Percentiles rank a stretch among this genome's conserved stretches.
Conservation (phyloP, 23 red algal genomes). For the Gracilaria caudata region DNA sequence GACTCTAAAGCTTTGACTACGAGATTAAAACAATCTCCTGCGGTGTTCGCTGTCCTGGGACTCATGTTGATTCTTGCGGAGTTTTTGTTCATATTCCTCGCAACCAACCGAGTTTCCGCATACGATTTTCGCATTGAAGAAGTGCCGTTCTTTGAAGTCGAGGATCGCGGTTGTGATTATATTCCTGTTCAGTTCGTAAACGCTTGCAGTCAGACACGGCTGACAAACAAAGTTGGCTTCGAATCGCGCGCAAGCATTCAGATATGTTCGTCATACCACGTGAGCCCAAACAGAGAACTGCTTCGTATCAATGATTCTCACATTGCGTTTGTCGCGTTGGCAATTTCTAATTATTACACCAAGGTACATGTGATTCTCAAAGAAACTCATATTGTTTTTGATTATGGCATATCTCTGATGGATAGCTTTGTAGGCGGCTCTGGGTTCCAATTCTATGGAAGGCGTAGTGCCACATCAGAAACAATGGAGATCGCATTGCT, state of each 20-base stretch:
- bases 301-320: no score
- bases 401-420: no score
- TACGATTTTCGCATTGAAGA: neutral
- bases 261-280: neutral
- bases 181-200: neutral
- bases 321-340: no score
- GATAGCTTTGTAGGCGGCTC: no score
- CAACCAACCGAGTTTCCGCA: neutral
- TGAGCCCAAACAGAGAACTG: no score
- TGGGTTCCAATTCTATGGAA: no score
- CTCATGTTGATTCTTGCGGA: neutral
- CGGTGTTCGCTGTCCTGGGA: neutral
- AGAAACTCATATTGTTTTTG: no score
- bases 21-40: neutral
- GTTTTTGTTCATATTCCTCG: constrained; percentile 5
- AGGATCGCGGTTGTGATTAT: neutral
- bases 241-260: neutral
- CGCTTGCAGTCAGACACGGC: neutral
- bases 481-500: no score
- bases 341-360: no score
- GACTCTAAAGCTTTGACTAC: no score
- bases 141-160: neutral
- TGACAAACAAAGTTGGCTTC: neutral
- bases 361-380: no score
- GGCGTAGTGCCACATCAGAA: no score